These are phyloP conservation scores for Odontarrhena argentea DNA, from an alignment of 345 rosid genomes.

Conservation along the genomic window DNA sequence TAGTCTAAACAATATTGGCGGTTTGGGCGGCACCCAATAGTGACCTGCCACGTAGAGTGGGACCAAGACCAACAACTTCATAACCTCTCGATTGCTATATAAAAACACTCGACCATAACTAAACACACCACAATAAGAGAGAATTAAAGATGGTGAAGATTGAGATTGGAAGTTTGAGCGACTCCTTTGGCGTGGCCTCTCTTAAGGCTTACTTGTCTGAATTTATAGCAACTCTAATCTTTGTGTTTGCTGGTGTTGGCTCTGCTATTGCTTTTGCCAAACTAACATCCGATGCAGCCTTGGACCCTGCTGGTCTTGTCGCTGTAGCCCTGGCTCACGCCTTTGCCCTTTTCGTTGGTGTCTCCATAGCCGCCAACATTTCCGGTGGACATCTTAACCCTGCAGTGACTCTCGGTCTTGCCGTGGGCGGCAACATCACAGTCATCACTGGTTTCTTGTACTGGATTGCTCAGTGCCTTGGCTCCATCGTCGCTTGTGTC, in stretches of 20 bases:
- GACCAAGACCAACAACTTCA: conserved; percentile 14
- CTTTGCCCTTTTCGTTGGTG: conserved; percentile 76
- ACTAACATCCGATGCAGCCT: conserved; percentile 66
- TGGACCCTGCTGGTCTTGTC: conserved; percentile 79
- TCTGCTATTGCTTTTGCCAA: conserved; percentile 85
- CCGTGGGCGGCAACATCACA: conserved; percentile 82
- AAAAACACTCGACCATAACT: background rate
- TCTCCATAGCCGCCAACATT: conserved; percentile 78
- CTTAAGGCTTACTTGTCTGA: conserved; percentile 72
- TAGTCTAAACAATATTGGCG: conserved; percentile 33
- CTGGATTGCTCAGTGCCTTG: conserved; percentile 84
- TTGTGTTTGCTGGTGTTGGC: conserved; percentile 92
- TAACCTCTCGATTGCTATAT: conserved; percentile 4
- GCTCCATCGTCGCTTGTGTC: conserved; percentile 80
- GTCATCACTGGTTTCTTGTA: conserved; percentile 76
- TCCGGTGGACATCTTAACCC: conserved; percentile 93
- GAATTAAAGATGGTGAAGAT: conserved; percentile 63
- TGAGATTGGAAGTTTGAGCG: conserved; percentile 71
- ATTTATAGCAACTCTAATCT: conserved; percentile 88
- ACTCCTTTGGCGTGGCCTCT: conserved; percentile 65
- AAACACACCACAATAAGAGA: background rate
- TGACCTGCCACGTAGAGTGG: conserved; percentile 9
- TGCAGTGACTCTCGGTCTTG: conserved; percentile 83
- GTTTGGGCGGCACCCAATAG: conserved; percentile 38
- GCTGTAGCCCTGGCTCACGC: conserved; percentile 88